A percentile compares a stretch with the other conserved stretches of the same genome.
phyloP scores from a whole-genome alignment of 306 rosid species.

The Casuarina cunninghamiana region DNA sequence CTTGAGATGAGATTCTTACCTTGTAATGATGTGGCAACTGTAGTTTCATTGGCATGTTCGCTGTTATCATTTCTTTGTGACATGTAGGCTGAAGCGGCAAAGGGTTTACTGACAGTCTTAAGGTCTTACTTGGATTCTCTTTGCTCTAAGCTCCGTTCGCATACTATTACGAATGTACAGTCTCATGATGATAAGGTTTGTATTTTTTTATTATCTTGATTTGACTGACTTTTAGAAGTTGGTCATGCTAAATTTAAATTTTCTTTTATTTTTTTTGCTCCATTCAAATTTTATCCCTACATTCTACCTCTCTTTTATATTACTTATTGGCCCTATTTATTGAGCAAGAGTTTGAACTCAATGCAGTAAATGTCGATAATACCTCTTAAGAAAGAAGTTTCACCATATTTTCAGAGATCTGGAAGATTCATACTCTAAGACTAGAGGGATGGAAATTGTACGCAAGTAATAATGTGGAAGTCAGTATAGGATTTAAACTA shows the following conservation, averaged over 20 bases:
- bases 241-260: background rate
- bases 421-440: background rate
- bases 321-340: too few relatives aligned
- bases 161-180: conserved; percentile 96
- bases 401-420: background rate
- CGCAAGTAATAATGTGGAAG: background rate
- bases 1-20: background rate
- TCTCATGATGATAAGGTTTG: conserved; percentile 95
- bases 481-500: background rate
- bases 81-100: conserved; percentile 83
- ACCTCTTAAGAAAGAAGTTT: background rate
- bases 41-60: background rate
- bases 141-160: conserved; percentile 83
- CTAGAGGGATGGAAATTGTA: background rate
- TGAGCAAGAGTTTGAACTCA: too few relatives aligned
- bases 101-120: conserved; percentile 66
- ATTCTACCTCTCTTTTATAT: too few relatives aligned
- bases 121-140: conserved; percentile 93
- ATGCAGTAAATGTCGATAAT: background rate
- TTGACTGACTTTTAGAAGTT: background rate
- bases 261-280: background rate
- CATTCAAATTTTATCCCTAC: too few relatives aligned
- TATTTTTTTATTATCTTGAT: conserved; percentile 29
- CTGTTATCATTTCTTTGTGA: background rate
- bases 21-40: background rate